Evolutionary conservation across 129 eudicot genomes (phyloP).

Genomic region (Arctium minus): DNA sequence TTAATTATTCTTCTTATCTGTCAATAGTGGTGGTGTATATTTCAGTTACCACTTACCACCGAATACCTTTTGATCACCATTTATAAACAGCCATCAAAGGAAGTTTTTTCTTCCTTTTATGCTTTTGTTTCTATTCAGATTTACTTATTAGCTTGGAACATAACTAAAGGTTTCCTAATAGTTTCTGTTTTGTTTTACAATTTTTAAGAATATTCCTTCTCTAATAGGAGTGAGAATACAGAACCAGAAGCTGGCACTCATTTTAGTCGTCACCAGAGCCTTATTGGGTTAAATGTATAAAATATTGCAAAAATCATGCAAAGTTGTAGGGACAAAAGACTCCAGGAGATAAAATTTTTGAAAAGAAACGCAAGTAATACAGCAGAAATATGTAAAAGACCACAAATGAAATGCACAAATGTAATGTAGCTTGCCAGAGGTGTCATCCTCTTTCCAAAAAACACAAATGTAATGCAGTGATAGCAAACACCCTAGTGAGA

Average conservation of each 20-base stretch:
- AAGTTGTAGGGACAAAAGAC: not conserved
- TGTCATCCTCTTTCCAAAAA: no score
- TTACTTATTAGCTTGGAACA: not conserved
- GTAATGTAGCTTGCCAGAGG: no score
- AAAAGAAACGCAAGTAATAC: no score
- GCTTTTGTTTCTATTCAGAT: not conserved
- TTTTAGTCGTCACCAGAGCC: not conserved
- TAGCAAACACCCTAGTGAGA: not conserved
- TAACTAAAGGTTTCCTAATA: not conserved
- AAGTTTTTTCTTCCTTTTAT: not conserved
- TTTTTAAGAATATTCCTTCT: not conserved
- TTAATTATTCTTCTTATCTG: not conserved
- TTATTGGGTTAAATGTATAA: not conserved
- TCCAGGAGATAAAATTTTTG: no score
- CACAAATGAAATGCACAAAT: not conserved
- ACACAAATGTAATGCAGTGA: not conserved
- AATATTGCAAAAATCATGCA: not conserved
- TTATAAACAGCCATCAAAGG: not conserved
- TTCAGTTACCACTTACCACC: not conserved
- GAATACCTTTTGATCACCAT: not conserved
- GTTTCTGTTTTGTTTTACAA: not conserved
- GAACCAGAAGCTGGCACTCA: not conserved
- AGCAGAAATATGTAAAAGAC: not conserved
- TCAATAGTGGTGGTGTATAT: not conserved
- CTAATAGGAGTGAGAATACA: not conserved